Percentiles rank a stretch among this genome's conserved stretches.
These are phyloP conservation scores for Podospora fimiseda DNA, from an alignment of 495 filamentous ascomycete genomes.

Conservation along the genomic window DNA sequence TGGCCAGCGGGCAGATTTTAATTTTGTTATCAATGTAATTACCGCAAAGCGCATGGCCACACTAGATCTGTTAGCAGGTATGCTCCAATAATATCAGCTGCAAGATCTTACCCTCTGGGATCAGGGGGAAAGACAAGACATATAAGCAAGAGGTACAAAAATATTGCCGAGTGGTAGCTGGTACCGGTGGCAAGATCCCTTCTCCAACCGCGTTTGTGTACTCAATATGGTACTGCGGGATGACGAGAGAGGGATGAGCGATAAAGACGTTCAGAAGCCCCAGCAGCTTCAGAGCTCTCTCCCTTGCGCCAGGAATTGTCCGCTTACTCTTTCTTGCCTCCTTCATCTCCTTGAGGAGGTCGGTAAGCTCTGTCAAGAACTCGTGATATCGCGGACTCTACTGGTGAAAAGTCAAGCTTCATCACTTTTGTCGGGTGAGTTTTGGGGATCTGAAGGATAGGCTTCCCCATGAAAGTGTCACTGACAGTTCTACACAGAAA, in stretches of 20 bases:
- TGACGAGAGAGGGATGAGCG: constrained; percentile 8
- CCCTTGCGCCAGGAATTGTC: too few species aligned
- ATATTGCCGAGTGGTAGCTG: not conserved
- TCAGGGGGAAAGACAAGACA: not conserved
- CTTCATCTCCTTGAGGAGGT: too few species aligned
- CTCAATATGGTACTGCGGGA: too few species aligned
- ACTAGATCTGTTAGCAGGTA: constrained; percentile 12
- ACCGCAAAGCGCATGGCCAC: constrained; percentile 27
- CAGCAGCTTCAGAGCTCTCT: too few species aligned
- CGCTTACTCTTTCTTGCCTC: too few species aligned
- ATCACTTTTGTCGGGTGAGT: constrained; percentile 16
- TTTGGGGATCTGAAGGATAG: constrained; percentile 51
- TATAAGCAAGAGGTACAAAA: constrained; percentile 12
- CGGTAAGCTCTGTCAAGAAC: not conserved
- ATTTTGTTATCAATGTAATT: constrained; percentile 12
- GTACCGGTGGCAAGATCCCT: too few species aligned
- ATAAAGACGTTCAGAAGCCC: not conserved
- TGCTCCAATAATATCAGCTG: not conserved
- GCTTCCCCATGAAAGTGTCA: constrained; percentile 46
- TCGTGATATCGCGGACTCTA: not conserved
- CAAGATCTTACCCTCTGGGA: constrained; percentile 2
- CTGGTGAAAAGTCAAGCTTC: not conserved
- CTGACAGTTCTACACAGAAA: constrained; percentile 46
- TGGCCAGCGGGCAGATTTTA: not conserved
- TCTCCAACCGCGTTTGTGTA: too few species aligned